Evolutionary conservation across 805 yeast species (phyloP), one percentile per base, ranked within the genome.

Genomic region (Kuraishia floccosa): DNA sequence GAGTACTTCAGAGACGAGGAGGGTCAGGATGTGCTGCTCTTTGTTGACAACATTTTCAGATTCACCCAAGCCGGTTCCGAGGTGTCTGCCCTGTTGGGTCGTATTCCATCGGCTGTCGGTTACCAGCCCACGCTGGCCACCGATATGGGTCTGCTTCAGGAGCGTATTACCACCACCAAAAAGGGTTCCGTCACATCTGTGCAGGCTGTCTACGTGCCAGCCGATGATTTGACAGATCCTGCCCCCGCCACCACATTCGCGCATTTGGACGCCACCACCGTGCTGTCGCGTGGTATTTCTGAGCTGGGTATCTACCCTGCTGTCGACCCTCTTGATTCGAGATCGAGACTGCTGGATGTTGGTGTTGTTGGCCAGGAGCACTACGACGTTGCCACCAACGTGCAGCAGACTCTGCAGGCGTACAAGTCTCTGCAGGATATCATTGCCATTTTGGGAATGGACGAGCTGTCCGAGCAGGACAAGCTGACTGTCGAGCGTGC

Each of bases 101-200:
- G 98, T 84, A 89, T 89, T 64, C 98, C 98, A 66, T 91, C 98
- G 50, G 98, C 98, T 54, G 98, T 91, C 85, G 98, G 98, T 84
- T 89, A 89, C 72, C 98, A 89, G 75, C 98, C 98, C 68, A 89
- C 98, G 54, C 77, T 89, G 72, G 96, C 98, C 73, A 91, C 98
- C 58, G 98, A 91, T 86, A 91, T 91, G 98, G 98, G 98, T 85
- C 76, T 85, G 63, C 76, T 91, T 63, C 98, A 91, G 77, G 98
- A 91, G 76, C 89, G 98, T 77, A 91, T 91, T 71, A 91, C 98
- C 71, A 89, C 98, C 71, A 91, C 98, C 63, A 77, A 74, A 68
- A 91, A 91, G 78, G 98, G 98, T 77, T 91, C 98, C 64, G 98
- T 91, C 63, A 91, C 98, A 44, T 91, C 98, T 41, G 98, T 91